Evolutionary conservation across 1,139 yeast species (phyloP), one percentile per base, ranked within the genome.

Genomic region (Candida labiduridarum): DNA sequence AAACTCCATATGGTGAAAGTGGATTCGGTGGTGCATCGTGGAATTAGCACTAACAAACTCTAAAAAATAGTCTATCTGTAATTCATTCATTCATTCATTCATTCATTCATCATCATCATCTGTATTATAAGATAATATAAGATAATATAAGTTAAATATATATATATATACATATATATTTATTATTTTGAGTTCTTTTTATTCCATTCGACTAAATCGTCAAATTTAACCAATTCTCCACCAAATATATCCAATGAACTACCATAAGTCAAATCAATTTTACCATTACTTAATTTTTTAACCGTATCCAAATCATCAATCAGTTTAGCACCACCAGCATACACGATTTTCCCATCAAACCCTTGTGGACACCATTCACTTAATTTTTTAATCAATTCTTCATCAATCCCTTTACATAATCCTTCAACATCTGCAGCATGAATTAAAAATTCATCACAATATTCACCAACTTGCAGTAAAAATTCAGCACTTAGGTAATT

Each of bases 381-480:
- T 38, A 94, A 73, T 50, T 79, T 79, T 25, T 56, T 53, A 4
- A 94, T 98, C 48, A 94, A 74, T 16, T 84, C 79, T 60, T 84
- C 84, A 62, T 94, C 99, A 41, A 94, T 89, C 0, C 99, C 99
- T 41, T 83, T 80, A 65, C 99, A 94, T 25, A 94, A 75, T 0
- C 99, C 99, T 68, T 94, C 99, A 2, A 94, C 98, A 66, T 94
- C 99, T 0, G 99, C 99, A 3, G 99, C 99, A 69, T 94, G 99
- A 25, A 94, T 85, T 52, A 94, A 72, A 61, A 92, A 89, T 68
- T 94, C 99, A 55, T 83, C 80, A 61, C 98, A 89, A 66, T 86
- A 89, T 46, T 74, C 51, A 12, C 87, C 71, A 35, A 94, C 77
- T 49, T 67, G 55, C 4, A 59, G 65, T 50, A 94, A 77, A 30